Evolutionary conservation across 768 basidiomycete genomes (phyloP).

Genomic region (Boletus rufocinnamomeus): DNA sequence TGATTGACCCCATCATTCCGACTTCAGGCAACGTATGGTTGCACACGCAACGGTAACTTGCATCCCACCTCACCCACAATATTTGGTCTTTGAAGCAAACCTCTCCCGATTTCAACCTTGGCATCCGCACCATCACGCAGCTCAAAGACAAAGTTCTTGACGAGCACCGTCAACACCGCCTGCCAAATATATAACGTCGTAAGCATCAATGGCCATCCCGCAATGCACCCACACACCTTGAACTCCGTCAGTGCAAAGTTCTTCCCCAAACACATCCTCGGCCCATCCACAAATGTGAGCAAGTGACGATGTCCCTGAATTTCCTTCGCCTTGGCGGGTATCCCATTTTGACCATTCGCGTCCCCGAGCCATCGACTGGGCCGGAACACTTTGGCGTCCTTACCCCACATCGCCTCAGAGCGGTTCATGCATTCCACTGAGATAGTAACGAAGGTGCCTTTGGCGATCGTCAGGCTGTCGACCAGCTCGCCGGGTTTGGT

Average conservation of each 20-base stretch:
- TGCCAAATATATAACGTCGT: neutral
- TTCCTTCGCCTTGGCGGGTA: conserved; percentile 35
- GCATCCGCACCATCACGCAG: neutral
- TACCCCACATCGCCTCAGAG: conserved; percentile 59
- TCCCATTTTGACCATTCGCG: conserved; percentile 16
- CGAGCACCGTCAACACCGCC: neutral
- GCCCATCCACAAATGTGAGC: conserved; percentile 55
- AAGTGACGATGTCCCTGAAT: conserved; percentile 52
- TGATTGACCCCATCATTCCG: neutral
- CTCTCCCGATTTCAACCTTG: neutral
- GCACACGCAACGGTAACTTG: neutral
- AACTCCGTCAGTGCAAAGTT: conserved; percentile 45
- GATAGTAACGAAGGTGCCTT: conserved; percentile 46
- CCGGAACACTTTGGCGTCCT: conserved; percentile 55
- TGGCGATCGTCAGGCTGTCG: conserved; percentile 44
- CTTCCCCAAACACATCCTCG: conserved; percentile 50
- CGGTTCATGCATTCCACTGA: conserved; percentile 53
- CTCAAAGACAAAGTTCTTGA: neutral
- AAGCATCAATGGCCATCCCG: too few relatives aligned
- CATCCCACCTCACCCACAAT: neutral
- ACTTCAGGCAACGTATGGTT: neutral
- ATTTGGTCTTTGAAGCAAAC: neutral
- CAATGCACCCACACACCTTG: conserved; percentile 25
- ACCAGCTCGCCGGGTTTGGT: conserved; percentile 42
- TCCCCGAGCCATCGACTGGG: conserved; percentile 63